Evolutionary conservation across 345 rosid species (phyloP).

Genomic region (Sisymbrium irio): DNA sequence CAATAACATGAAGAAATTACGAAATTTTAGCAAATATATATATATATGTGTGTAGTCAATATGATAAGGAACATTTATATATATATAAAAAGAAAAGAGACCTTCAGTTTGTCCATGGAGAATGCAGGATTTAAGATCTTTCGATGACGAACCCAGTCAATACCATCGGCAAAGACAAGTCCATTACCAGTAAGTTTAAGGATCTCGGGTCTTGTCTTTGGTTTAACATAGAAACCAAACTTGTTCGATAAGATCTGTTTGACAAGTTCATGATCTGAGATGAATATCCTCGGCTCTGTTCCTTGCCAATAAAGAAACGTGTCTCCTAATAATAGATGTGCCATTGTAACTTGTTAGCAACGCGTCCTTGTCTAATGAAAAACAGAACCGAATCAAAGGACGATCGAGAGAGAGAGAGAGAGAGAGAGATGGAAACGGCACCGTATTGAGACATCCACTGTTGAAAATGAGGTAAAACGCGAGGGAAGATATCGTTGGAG

Average conservation of each 20-base stretch:
- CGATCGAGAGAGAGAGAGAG: background rate
- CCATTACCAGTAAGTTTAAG: slow-evolving; percentile 40
- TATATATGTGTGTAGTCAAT: background rate
- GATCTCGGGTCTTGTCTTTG: slow-evolving; percentile 18
- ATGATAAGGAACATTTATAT: background rate
- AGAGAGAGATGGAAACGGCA: background rate
- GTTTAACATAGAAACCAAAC: slow-evolving; percentile 37
- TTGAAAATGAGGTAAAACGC: slow-evolving; percentile 24
- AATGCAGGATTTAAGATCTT: slow-evolving; percentile 47
- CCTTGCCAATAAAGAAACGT: slow-evolving; percentile 49
- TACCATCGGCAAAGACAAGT: slow-evolving; percentile 34
- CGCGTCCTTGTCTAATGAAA: background rate
- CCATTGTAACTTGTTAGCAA: slow-evolving; percentile 6
- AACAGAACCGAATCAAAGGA: background rate
- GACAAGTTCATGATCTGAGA: slow-evolving; percentile 42
- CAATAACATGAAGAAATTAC: background rate
- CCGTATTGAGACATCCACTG: slow-evolving; percentile 29
- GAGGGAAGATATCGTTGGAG: slow-evolving; percentile 23
- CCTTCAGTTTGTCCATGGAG: slow-evolving; percentile 49
- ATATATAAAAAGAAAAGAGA: too few species aligned
- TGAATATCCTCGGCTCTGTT: slow-evolving; percentile 38
- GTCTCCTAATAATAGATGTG: slow-evolving; percentile 32
- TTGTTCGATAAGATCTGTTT: slow-evolving; percentile 44
- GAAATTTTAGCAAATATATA: background rate
- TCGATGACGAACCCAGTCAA: slow-evolving; percentile 44